These are phyloP conservation scores for Viola odorata DNA, from an alignment of 345 rosid species.

Conservation along the genomic window DNA sequence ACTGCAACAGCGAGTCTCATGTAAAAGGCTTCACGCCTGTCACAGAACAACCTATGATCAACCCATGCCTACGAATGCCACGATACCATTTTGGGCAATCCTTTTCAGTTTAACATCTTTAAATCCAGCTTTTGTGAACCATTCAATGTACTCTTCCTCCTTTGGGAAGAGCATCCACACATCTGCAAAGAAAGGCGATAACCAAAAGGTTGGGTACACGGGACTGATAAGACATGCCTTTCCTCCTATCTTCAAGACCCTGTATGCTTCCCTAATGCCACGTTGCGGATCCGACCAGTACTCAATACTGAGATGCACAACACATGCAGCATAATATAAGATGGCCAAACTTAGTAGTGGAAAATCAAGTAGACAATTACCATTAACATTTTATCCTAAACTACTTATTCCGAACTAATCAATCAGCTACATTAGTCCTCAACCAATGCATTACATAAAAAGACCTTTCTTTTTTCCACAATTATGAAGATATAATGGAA, in stretches of 20 bases:
- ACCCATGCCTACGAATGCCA: slow-evolving; percentile 33
- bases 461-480: no score
- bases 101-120: slow-evolving; percentile 31
- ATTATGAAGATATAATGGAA: no score
- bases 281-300: slow-evolving; percentile 40
- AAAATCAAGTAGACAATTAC: background rate
- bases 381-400: background rate
- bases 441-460: no score
- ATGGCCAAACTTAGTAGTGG: background rate
- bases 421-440: no score
- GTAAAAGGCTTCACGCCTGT: slow-evolving; percentile 30
- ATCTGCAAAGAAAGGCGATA: slow-evolving; percentile 34
- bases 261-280: slow-evolving; percentile 36
- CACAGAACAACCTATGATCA: slow-evolving; percentile 41
- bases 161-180: slow-evolving; percentile 38
- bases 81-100: slow-evolving; percentile 38
- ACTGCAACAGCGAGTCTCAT: slow-evolving; percentile 33
- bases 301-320: slow-evolving; percentile 24
- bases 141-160: slow-evolving; percentile 41
- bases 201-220: slow-evolving; percentile 35
- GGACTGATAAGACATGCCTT: slow-evolving; percentile 36
- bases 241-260: slow-evolving; percentile 36
- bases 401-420: no score
- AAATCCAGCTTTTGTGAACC: slow-evolving; percentile 37
- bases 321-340: background rate